These are phyloP conservation scores for Colletotrichum sojae DNA, from an alignment of 2,329 filamentous ascomycete species.

Conservation along the genomic window DNA sequence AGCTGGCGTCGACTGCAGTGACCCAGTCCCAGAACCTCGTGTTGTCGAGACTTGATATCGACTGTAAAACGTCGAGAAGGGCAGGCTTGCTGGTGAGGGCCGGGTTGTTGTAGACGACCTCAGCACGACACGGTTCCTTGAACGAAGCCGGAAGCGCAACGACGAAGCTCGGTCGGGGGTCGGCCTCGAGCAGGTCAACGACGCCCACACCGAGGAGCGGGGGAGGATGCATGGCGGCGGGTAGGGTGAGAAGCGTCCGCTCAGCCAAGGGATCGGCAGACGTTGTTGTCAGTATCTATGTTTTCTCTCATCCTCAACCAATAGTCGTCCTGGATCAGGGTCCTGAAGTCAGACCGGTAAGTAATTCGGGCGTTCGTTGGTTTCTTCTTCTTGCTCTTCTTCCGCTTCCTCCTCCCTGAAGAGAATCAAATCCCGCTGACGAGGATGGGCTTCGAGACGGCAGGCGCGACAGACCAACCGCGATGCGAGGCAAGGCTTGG, in stretches of 20 bases:
- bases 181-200: conserved; percentile 57
- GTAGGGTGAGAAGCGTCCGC: conserved; percentile 28
- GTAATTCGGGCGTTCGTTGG: not conserved
- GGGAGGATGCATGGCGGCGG: conserved; percentile 39
- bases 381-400: not conserved
- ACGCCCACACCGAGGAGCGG: conserved; percentile 48
- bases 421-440: conserved; percentile 13
- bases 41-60: conserved; percentile 49
- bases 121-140: conserved; percentile 36
- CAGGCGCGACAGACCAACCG: conserved; percentile 3
- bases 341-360: conserved; percentile 17
- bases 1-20: conserved; percentile 41
- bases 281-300: conserved; percentile 32
- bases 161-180: conserved; percentile 59
- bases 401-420: not conserved
- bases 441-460: conserved; percentile 15
- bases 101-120: conserved; percentile 54
- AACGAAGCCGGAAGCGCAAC: conserved; percentile 44
- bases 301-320: conserved; percentile 38
- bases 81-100: conserved; percentile 49
- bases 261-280: conserved; percentile 39
- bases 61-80: conserved; percentile 50
- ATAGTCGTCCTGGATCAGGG: conserved; percentile 10
- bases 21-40: conserved; percentile 58
- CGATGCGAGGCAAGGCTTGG: conserved; percentile 13